These are phyloP conservation scores for Puccinia sorghi DNA, from an alignment of 1,284 basidiomycete genomes.

Conservation along the genomic window DNA sequence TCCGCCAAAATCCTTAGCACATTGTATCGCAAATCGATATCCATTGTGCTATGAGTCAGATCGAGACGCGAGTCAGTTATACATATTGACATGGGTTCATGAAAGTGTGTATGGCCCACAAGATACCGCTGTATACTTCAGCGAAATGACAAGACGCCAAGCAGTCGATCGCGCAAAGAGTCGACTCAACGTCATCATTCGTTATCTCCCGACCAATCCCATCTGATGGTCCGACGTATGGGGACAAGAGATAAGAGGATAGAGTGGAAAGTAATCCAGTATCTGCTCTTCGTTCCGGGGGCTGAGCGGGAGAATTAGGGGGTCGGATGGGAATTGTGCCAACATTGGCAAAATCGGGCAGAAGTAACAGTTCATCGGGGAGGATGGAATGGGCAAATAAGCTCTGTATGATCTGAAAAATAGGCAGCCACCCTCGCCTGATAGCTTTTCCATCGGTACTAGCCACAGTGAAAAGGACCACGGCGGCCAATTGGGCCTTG, in stretches of 20 bases:
- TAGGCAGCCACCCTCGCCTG: conserved; percentile 81
- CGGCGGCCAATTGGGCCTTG: conserved; percentile 92
- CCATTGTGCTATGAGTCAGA: conserved; percentile 23
- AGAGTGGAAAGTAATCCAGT: conserved; percentile 88
- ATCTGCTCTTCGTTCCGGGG: conserved; percentile 69
- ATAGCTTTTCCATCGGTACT: conserved; percentile 95
- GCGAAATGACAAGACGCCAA: conserved; percentile 90
- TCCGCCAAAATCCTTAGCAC: conserved; percentile 17
- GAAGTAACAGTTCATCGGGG: conserved; percentile 82
- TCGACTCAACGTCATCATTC: conserved; percentile 87
- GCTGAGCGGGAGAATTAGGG: conserved; percentile 67
- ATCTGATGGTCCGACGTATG: conserved; percentile 66
- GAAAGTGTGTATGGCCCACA: conserved; percentile 63
- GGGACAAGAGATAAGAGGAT: conserved; percentile 95
- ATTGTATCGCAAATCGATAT: conserved; percentile 50
- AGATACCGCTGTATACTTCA: conserved; percentile 88
- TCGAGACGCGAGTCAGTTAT: not conserved
- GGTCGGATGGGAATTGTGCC: conserved; percentile 83
- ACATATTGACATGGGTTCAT: not conserved
- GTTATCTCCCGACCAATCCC: conserved; percentile 61
- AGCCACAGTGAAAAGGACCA: conserved; percentile 95
- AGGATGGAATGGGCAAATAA: conserved; percentile 90
- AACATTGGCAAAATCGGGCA: conserved; percentile 93
- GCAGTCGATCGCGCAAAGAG: conserved; percentile 91
- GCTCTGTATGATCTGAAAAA: conserved; percentile 98